Evolutionary conservation across 2,329 filamentous ascomycete genomes (phyloP), one percentile per base, ranked within the genome.

Genomic region (Penicillium sp.): DNA sequence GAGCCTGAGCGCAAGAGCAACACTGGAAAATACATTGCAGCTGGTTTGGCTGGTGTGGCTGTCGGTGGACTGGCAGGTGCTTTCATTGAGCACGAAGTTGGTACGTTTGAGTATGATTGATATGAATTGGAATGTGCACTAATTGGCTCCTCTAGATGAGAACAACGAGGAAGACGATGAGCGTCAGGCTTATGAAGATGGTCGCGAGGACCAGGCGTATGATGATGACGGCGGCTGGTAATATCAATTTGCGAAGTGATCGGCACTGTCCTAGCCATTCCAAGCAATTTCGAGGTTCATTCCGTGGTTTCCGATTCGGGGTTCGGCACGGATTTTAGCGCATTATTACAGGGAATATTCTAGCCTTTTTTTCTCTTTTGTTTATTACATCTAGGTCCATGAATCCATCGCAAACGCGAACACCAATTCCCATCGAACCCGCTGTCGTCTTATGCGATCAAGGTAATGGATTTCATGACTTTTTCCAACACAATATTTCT

Each of bases 31-130:
- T 77, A 84, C 65, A 69, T 87, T 21, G 74, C 84, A 37, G 84
- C 80, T 22, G 85, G 81, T 52, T 82, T 82, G 6, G 86, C 79
- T 44, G 86, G 85, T 67, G 59, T 87, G 27, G 84, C 83, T 0
- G 74, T 80, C 9, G 84, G 84, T 59, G 82, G 79, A 44, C 68
- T 85, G 33, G 86, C 82, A 11, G 85, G 85, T 47, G 86, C 83
- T 4, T 67, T 85, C 35, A 71, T 87, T 55, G 81, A 80, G 13
- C 78, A 86, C 66, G 82, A 82, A 52, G 61, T 85, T 14, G 75
- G 85, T 87, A 78, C 56, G 80, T 76, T 49, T 24, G 13, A 44
- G 24, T 1, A 33, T 56, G 2, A 39, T 37, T 37, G 33, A 37
- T 42, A 10, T 22, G 19, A 11, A 22, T 14, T 42, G 39, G n/a